Evolutionary conservation across 208 protist genomes (phyloP), one percentile per base, ranked within the genome.

Genomic region (Wallacemonas sp.): DNA sequence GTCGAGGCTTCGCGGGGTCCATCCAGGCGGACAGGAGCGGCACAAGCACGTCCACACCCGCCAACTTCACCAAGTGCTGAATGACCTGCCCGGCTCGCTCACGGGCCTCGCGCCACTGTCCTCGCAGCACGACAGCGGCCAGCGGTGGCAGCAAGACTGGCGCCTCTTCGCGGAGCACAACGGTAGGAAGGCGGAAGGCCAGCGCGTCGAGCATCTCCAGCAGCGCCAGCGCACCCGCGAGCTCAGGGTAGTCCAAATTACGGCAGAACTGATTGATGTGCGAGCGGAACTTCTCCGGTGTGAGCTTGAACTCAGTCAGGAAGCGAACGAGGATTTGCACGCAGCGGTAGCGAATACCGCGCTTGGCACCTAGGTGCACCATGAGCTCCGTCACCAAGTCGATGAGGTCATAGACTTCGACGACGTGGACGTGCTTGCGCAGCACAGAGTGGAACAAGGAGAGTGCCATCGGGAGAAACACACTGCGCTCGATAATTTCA

Each of bases 281-380:
- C 0, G 88, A 95, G 58, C 80, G 78, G 59, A 96, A 94, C 76
- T 96, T 96, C 38, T 86, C 75, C 15, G 80, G 82, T 9, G 92
- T 97, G 62, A 97, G 81, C 34, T 82, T 78, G 71, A 92, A 97
- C 77, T 97, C 90, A n/a, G 90, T 94, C 19, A 97, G 70, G 75
- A 97, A 97, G 62, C 88, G 83, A 6, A 82, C 79, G 17, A 97
- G 47, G 22, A 91, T 80, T 34, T 84, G 60, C 31, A 93, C 79
- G 68, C 87, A 94, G 38, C 82, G 88, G 21, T 80, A 75, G 17
- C 85, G 77, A 44, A 97, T 82, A 12, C 90, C 68, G 27, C 66
- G 66, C 31, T 87, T 90, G 21, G 74, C 74, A 36, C 81, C 66
- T 49, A 80, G 72, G 65, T 97, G 92, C 63, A 97, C 72, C 49